Conservation (phyloP, 176 grass and related monocot species). For the Zoysia japonica region DNA sequence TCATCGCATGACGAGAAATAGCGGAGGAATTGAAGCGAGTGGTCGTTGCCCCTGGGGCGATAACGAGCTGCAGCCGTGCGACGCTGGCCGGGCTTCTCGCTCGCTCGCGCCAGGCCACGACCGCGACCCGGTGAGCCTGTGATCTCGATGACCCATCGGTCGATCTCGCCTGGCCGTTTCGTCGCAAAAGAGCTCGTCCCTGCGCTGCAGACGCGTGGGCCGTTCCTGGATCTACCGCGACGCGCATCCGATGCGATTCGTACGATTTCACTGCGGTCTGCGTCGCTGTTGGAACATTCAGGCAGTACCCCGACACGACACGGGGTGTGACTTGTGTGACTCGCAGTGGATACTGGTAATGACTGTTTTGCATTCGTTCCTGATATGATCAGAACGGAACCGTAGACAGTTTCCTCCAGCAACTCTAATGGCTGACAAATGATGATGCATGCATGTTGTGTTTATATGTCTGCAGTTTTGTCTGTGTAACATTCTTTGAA, state of each 20-base stretch:
- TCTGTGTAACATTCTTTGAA: not conserved
- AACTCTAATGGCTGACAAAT: too few species aligned
- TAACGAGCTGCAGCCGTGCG: not conserved
- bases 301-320: not conserved
- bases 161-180: not conserved
- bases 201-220: too few species aligned
- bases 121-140: not conserved
- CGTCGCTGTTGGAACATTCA: too few species aligned
- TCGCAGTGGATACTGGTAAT: not conserved
- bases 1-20: not conserved
- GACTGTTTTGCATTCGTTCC: not conserved
- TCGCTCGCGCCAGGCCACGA: not conserved
- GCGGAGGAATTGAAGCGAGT: constrained; percentile 1
- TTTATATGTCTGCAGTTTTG: not conserved
- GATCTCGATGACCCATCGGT: not conserved
- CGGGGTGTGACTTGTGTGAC: too few species aligned
- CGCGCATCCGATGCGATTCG: too few species aligned
- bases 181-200: too few species aligned
- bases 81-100: not conserved
- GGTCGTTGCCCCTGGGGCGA: not conserved
- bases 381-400: too few species aligned
- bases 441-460: too few species aligned
- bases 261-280: too few species aligned
- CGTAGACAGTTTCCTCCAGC: too few species aligned
- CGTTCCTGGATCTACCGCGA: too few species aligned